Evolutionary conservation across 1,284 basidiomycete genomes (phyloP).

Genomic region (Sporisorium scitamineum): DNA sequence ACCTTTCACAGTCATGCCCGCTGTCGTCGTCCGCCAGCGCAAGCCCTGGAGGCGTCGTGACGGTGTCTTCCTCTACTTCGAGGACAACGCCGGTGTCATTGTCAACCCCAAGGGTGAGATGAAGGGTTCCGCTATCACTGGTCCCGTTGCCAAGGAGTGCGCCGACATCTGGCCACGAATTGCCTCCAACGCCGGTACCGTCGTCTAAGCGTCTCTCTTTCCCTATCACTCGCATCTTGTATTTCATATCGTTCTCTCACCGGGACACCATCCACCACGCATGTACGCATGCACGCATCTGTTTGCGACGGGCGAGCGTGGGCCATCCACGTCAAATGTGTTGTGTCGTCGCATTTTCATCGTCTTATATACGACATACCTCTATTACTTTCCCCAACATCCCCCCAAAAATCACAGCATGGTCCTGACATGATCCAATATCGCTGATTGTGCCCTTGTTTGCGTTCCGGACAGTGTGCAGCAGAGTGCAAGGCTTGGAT

Average conservation of each 20-base stretch:
- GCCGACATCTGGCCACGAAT: conserved; percentile 99
- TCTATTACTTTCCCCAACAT: conserved; percentile 13
- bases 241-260: conserved; percentile 38
- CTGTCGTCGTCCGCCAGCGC: conserved; percentile 95
- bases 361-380: conserved; percentile 38
- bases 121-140: conserved; percentile 95
- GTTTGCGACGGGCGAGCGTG: conserved; percentile 31
- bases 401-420: conserved; percentile 49
- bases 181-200: conserved; percentile 92
- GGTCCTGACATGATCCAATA: conserved; percentile 36
- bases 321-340: conserved; percentile 26
- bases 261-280: conserved; percentile 12
- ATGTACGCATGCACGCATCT: conserved; percentile 18
- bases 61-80: conserved; percentile 99
- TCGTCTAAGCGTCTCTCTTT: conserved; percentile 75
- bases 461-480: background rate
- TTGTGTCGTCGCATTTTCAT: conserved; percentile 42
- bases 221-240: conserved; percentile 23
- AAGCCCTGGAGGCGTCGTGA: conserved; percentile 98
- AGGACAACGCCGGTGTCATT: conserved; percentile 74
- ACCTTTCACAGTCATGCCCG: conserved; percentile 83
- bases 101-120: conserved; percentile 98
- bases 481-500: background rate
- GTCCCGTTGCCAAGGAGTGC: conserved; percentile 96
- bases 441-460: background rate